Base-by-base conservation (phyloP, 495 filamentous ascomycete species). In the Parathielavia appendiculata region DNA sequence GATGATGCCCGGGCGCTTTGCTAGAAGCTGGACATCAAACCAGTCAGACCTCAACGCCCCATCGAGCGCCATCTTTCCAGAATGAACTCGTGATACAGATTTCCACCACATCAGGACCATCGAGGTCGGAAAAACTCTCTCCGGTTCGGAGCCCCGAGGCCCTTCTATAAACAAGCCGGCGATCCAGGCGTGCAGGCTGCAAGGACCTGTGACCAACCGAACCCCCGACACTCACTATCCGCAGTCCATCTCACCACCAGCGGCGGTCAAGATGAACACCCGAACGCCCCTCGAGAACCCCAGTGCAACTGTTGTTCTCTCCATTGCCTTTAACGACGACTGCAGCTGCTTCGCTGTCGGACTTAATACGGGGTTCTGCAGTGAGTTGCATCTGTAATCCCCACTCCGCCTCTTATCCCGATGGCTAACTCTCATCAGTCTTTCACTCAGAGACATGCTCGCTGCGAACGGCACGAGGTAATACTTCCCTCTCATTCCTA, bases 261-360 rank as follows among this genome's bases (percentile, higher is more conserved):
- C 38, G 7, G 23, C 16, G 35, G 32, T 59, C 71, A 78, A 64
- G 50, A 98, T 98, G 93, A 95, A 98, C 69, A 95, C 91, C 56
- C 79, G 93, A 63, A 88, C 86, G 44, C 81, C 86, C 60, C 90
- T 98, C 63, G 90, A 95, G 69, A 83, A 82, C 46, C 85, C 89
- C 39, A 79, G 76, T 39, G 82, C 83, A 41, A 87, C 90, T 7
- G 81, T 84, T 63, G 92, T 90, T 32, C 81, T 97, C 34, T 93
- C 89, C 26, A 85, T 86, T 49, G 82, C 86, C 20, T 95, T 98
- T 76, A 97, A 96, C 68, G 79, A 86, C 66, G 89, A 96, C 67
- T 84, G 81, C 67, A 90, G 83, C 57, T 91, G 86, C 67, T 98
- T 98, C 75, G 84, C 91, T 43, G 89, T 96, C 7, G 93, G 90